Percentiles rank a stretch among this genome's conserved stretches.
Evolutionary conservation across 2,329 filamentous ascomycete species (phyloP).

Genomic region (Claviceps fusiformis): DNA sequence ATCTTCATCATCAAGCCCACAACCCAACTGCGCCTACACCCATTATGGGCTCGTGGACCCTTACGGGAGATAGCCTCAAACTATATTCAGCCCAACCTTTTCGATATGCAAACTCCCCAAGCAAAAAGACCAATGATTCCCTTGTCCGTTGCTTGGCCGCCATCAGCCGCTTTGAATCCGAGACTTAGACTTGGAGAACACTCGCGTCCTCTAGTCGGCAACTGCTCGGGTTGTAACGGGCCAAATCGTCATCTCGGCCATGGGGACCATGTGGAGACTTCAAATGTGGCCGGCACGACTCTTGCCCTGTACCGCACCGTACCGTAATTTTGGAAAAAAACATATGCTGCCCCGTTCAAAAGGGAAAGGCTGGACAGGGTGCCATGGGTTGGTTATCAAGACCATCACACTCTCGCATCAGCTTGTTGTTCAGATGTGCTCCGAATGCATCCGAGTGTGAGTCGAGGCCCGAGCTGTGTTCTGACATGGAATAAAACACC

Average conservation of each 20-base stretch:
- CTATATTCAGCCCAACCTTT: no score
- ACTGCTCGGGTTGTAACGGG: slow-evolving; percentile 29
- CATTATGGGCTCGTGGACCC: no score
- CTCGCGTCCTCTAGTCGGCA: slow-evolving; percentile 17
- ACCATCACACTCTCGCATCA: slow-evolving; percentile 41
- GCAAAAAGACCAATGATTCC: no score
- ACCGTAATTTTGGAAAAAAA: slow-evolving; percentile 36
- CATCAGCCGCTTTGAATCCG: slow-evolving; percentile 26
- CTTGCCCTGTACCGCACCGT: slow-evolving; percentile 35
- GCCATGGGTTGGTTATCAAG: slow-evolving; percentile 34
- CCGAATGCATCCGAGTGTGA: slow-evolving; percentile 48
- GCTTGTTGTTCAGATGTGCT: slow-evolving; percentile 36
- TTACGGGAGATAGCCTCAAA: no score
- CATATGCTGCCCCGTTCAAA: slow-evolving; percentile 29
- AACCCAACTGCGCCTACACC: no score
- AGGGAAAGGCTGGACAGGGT: slow-evolving; percentile 20
- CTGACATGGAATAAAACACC: slow-evolving; percentile 46
- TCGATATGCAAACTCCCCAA: no score
- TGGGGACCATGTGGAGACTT: slow-evolving; percentile 8
- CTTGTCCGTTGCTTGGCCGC: no score
- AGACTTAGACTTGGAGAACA: background rate
- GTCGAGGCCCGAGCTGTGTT: slow-evolving; percentile 45
- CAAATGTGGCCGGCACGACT: slow-evolving; percentile 26
- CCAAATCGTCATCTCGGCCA: slow-evolving; percentile 32
- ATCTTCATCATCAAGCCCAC: no score